Conservation (phyloP, 73 alveolate genomes). For the Tetrahymena elliotti region DNA sequence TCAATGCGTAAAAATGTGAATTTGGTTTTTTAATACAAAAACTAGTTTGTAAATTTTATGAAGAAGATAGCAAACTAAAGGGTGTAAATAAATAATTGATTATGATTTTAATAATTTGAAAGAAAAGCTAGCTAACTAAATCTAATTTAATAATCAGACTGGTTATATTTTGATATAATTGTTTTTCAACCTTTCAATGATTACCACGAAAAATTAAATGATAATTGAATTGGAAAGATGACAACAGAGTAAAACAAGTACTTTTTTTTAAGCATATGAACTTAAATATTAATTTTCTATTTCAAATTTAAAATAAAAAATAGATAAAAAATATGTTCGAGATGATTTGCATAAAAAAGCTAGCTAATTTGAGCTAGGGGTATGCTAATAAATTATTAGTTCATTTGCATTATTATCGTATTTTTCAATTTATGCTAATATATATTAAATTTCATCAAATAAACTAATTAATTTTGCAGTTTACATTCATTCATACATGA, state of each 20-base stretch:
- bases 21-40: too few relatives aligned
- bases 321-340: background rate
- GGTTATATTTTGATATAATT: background rate
- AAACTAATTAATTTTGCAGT: too few relatives aligned
- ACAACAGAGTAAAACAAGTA: background rate
- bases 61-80: background rate
- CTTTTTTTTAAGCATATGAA: too few relatives aligned
- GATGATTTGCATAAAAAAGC: background rate
- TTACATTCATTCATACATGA: background rate
- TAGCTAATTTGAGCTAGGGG: background rate
- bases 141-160: background rate
- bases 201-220: background rate
- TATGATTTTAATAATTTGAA: background rate
- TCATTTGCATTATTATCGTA: background rate
- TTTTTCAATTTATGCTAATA: background rate
- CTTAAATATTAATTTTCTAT: background rate
- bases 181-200: background rate
- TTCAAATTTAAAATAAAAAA: background rate
- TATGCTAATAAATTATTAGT: background rate
- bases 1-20: too few relatives aligned
- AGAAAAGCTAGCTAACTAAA: background rate
- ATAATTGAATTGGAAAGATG: background rate
- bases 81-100: background rate
- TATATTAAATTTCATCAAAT: too few relatives aligned
- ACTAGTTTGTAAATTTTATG: too few relatives aligned